These are phyloP conservation scores for Periconia macrospinosa DNA, from an alignment of 2,329 filamentous ascomycete species.

Conservation along the genomic window DNA sequence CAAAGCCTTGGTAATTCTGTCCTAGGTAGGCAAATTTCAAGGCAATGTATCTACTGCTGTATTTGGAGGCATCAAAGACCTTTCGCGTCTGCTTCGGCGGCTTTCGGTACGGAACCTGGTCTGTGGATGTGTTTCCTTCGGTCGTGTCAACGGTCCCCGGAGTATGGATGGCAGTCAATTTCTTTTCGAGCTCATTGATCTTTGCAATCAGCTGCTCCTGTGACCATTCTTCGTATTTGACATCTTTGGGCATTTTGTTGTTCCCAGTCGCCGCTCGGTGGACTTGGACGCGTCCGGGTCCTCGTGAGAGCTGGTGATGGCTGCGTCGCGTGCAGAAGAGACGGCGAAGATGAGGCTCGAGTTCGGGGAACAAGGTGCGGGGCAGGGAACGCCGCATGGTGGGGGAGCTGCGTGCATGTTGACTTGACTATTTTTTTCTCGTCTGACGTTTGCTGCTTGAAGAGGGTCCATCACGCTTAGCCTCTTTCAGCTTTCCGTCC, in stretches of 20 bases:
- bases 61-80: conserved; percentile 76
- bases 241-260: conserved; percentile 23
- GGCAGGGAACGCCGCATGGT: conserved; percentile 28
- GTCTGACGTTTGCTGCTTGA: conserved; percentile 25
- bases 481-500: neutral
- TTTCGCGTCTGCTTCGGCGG: conserved; percentile 44
- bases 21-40: conserved; percentile 94
- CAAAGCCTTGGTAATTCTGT: conserved; percentile 88
- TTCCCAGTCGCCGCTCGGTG: conserved; percentile 10
- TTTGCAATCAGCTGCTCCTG: conserved; percentile 38
- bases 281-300: conserved; percentile 25
- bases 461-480: conserved; percentile 20
- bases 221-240: conserved; percentile 32
- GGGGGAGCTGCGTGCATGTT: conserved; percentile 13
- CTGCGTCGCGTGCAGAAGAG: conserved; percentile 29
- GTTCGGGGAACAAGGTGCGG: conserved; percentile 31
- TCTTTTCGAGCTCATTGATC: conserved; percentile 33
- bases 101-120: conserved; percentile 23
- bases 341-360: conserved; percentile 26
- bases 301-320: conserved; percentile 39
- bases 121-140: conserved; percentile 4
- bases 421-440: conserved; percentile 15
- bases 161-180: neutral
- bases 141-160: neutral
- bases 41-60: conserved; percentile 81